A percentile compares a stretch with the other conserved stretches of the same genome.
phyloP scores from a whole-genome alignment of 2,329 filamentous ascomycete genomes.

The Beauveria varroae region DNA sequence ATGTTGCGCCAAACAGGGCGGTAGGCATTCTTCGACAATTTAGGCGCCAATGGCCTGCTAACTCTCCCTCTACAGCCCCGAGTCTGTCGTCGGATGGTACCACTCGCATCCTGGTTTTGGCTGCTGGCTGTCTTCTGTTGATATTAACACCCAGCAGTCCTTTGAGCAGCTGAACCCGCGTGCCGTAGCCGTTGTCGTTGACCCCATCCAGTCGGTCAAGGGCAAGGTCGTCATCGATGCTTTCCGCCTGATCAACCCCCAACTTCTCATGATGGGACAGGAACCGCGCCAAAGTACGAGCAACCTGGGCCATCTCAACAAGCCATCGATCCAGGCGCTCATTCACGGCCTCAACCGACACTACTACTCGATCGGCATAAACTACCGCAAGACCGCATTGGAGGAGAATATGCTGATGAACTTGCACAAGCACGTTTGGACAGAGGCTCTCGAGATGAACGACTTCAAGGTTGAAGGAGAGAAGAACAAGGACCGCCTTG shows the following conservation, averaged over 20 bases:
- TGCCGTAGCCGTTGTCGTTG: constrained; percentile 94
- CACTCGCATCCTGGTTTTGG: constrained; percentile 98
- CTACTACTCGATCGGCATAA: constrained; percentile 98
- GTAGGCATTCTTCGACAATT: constrained; percentile 39
- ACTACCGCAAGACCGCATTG: constrained; percentile 93
- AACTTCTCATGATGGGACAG: constrained; percentile 95
- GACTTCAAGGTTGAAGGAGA: constrained; percentile 82
- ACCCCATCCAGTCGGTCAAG: constrained; percentile 98
- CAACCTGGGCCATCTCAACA: constrained; percentile 96
- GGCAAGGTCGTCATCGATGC: constrained; percentile 99
- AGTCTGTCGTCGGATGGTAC: constrained; percentile 98
- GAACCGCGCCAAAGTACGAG: constrained; percentile 96
- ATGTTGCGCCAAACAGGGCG: constrained; percentile 96
- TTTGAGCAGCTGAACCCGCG: constrained; percentile 97
- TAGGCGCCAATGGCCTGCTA: constrained; percentile 3
- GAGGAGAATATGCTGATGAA: constrained; percentile 99
- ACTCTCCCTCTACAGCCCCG: constrained; percentile 53
- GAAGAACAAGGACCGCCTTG: constrained; percentile 79
- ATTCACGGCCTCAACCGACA: constrained; percentile 97
- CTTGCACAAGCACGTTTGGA: constrained; percentile 99
- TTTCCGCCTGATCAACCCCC: constrained; percentile 96
- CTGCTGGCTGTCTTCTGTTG: constrained; percentile 97
- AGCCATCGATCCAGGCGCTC: constrained; percentile 97
- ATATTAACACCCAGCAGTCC: constrained; percentile 99
- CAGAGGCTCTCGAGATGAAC: constrained; percentile 92